phyloP scores from a whole-genome alignment of 129 eudicot genomes.

The Erigeron canadensis region DNA sequence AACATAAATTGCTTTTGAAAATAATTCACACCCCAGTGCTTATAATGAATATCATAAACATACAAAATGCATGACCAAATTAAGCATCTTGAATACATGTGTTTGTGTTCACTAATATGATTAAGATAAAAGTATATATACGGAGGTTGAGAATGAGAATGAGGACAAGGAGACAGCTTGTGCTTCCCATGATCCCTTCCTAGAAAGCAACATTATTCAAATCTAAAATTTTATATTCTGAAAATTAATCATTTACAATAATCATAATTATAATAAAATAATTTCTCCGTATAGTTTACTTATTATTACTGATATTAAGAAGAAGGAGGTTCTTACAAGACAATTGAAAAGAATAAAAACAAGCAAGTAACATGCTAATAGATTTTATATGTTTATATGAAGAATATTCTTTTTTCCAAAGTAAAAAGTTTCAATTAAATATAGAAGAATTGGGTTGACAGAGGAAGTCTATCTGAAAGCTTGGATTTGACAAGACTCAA shows the following conservation, averaged over 20 bases:
- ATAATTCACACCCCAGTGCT: too few relatives aligned
- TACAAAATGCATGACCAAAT: background rate
- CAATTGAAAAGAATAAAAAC: slow-evolving; percentile 29
- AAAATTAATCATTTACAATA: slow-evolving; percentile 15
- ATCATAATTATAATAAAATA: too few relatives aligned
- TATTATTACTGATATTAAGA: background rate
- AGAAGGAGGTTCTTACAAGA: slow-evolving; percentile 27
- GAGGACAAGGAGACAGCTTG: slow-evolving; percentile 31
- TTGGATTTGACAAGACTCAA: too few relatives aligned
- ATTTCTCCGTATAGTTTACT: too few relatives aligned
- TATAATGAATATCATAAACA: background rate
- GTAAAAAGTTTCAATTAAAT: background rate
- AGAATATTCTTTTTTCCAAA: slow-evolving; percentile 23
- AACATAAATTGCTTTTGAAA: too few relatives aligned
- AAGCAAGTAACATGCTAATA: slow-evolving; percentile 34
- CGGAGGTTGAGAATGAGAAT: background rate
- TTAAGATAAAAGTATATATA: slow-evolving; percentile 1
- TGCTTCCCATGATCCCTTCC: slow-evolving; percentile 21
- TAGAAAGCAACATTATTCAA: slow-evolving; percentile 9
- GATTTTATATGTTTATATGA: slow-evolving; percentile 31
- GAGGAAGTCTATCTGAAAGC: too few relatives aligned
- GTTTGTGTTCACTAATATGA: background rate
- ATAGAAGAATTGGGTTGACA: too few relatives aligned
- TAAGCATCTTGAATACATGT: background rate
- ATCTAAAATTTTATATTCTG: background rate